Conservation (phyloP, 495 filamentous ascomycete genomes). For the Neurospora africana region DNA sequence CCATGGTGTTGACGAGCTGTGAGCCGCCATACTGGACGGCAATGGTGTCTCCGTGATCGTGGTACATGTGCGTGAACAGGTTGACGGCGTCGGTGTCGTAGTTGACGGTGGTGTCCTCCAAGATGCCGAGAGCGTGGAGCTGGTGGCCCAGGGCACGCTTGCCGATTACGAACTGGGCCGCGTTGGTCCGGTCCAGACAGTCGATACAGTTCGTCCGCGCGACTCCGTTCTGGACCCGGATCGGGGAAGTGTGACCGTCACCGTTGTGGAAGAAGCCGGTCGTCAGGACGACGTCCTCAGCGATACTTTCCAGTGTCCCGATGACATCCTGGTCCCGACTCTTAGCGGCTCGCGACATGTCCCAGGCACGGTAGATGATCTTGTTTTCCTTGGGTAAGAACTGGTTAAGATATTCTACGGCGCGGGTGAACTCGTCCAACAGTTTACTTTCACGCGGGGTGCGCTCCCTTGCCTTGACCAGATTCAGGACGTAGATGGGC, state of each 20-base stretch:
- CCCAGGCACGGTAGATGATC: conserved; percentile 89
- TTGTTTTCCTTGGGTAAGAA: conserved; percentile 76
- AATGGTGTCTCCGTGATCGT: conserved; percentile 94
- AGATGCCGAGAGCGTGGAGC: conserved; percentile 83
- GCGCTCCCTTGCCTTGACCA: conserved; percentile 83
- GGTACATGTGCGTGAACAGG: conserved; percentile 93
- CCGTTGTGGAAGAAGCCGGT: conserved; percentile 96
- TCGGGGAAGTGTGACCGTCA: conserved; percentile 46
- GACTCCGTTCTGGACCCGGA: conserved; percentile 81
- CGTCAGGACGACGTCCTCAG: conserved; percentile 68
- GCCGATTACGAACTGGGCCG: conserved; percentile 96
- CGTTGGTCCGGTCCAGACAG: conserved; percentile 92
- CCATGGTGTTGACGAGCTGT: conserved; percentile 97
- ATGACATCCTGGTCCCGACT: conserved; percentile 95
- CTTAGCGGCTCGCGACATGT: conserved; percentile 95
- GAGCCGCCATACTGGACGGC: conserved; percentile 96
- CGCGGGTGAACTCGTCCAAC: conserved; percentile 75
- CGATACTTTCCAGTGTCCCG: conserved; percentile 76
- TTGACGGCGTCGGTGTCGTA: conserved; percentile 96
- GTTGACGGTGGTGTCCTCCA: conserved; percentile 65
- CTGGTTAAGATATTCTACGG: conserved; percentile 88
- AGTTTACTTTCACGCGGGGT: conserved; percentile 90
- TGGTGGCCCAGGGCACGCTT: conserved; percentile 89
- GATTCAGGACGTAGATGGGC: conserved; percentile 83
- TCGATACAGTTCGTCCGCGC: conserved; percentile 97